Conservation (phyloP, 306 rosid genomes). For the Citrullus colocynthis region DNA sequence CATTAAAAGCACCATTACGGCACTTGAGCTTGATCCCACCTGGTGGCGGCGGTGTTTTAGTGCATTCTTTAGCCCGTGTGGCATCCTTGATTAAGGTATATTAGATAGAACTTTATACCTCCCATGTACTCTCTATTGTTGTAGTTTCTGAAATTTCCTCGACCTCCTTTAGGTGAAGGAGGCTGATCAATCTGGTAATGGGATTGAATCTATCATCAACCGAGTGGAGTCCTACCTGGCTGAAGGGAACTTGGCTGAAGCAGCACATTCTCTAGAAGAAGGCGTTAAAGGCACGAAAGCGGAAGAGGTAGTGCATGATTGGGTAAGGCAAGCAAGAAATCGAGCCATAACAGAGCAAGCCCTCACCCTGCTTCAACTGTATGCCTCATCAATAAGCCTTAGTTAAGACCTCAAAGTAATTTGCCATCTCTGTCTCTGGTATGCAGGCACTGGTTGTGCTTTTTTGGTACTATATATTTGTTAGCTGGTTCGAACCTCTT, state of each 20-base stretch:
- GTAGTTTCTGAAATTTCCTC: neutral
- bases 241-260: constrained; percentile 77
- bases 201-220: constrained; percentile 74
- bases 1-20: constrained; percentile 53
- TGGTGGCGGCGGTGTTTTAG: constrained; percentile 71
- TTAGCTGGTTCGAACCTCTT: neutral
- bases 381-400: constrained; percentile 67
- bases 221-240: constrained; percentile 69
- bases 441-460: neutral
- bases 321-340: constrained; percentile 72
- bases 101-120: constrained; percentile 3
- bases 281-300: constrained; percentile 71
- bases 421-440: neutral
- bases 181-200: constrained; percentile 62
- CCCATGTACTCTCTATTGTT: constrained; percentile 1
- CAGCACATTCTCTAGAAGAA: constrained; percentile 80
- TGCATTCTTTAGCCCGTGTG: constrained; percentile 64
- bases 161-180: constrained; percentile 51
- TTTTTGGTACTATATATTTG: neutral
- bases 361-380: constrained; percentile 62
- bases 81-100: constrained; percentile 87
- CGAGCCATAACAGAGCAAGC: constrained; percentile 97
- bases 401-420: constrained; percentile 14
- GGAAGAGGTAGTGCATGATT: constrained; percentile 49
- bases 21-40: constrained; percentile 72